Base-by-base conservation (phyloP, 2,329 filamentous ascomycete genomes). In the Colletotrichum lini region DNA sequence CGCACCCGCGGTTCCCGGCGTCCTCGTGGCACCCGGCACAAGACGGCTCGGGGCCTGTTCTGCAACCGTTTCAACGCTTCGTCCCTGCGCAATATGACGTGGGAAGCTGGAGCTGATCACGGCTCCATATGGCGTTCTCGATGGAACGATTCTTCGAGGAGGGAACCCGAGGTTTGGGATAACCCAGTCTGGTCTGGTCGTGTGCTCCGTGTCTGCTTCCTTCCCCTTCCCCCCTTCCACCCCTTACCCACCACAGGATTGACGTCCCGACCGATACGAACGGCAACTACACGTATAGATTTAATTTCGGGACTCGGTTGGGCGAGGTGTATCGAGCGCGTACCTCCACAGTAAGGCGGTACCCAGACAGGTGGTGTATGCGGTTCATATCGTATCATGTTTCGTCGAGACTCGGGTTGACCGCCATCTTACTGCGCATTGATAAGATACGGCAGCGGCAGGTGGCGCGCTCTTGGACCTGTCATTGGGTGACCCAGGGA, bases 31-130 rank as follows among this genome's bases (percentile, higher is more conserved):
- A 49, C 38, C 15, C 47, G 21, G 35, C 47, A 30, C 30, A 35
- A 35, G 30, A 35, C 49, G 35, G 38, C 38, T 38, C 64, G 56
- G 57, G 49, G 65, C 30, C 57, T 52, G 38, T 68, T 23, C 38
- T 38, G 56, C n/a, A 42, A 40, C 52, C 45, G 64, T 71, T 71
- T 71, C 68, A 71, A 67, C 64, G 57, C 68, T 67, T 50, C 54
- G 49, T 70, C 30, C 52, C 42, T 50, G 61, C n/a, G 50, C 61
- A 38, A 64, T 38, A 47, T 56, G 61, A 64, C 49, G 50, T 64
- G 35, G n/a, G 23, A 23, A 45, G 26, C 57, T n/a, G 30, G 30
- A 35, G 30, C 30, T 35, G 30, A 10, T 10, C 30, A 35, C 9
- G 30, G 30, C 8, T 26, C 9, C 6, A 21, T 38, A 21, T 23